phyloP scores from a whole-genome alignment of 139 green algal species.

The Chara braunii region DNA sequence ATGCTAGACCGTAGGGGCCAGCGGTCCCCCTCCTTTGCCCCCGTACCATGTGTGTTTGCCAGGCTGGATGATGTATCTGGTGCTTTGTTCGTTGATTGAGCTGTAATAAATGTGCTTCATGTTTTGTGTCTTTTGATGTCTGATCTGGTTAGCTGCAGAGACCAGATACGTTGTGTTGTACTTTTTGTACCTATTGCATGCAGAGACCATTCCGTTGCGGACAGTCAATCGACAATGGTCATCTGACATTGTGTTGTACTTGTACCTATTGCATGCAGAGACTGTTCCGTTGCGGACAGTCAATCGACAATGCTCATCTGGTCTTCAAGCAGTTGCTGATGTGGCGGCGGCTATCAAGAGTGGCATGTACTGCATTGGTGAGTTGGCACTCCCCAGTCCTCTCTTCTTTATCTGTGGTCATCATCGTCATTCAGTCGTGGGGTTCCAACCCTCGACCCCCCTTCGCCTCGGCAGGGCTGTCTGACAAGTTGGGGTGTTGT shows the following conservation, averaged over 20 bases:
- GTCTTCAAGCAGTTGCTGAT: conserved; percentile 88
- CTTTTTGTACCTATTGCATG: background rate
- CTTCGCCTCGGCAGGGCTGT: background rate
- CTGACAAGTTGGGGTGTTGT: background rate
- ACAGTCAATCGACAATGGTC: background rate
- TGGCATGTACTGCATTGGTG: conserved; percentile 87
- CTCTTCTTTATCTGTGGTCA: too few species aligned
- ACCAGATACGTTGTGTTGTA: background rate
- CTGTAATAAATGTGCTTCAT: background rate
- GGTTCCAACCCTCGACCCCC: too few species aligned
- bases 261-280: conserved; percentile 16
- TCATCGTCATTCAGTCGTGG: too few species aligned
- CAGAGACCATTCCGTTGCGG: background rate
- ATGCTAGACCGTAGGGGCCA: too few species aligned
- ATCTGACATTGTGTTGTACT: background rate
- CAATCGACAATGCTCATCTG: conserved; percentile 89
- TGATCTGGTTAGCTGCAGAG: background rate
- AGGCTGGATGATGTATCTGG: too few species aligned
- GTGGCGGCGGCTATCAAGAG: conserved; percentile 89
- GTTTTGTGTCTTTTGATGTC: background rate
- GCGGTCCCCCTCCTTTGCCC: too few species aligned
- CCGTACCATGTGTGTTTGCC: too few species aligned
- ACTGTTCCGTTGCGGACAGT: conserved; percentile 88
- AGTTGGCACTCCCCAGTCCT: too few species aligned
- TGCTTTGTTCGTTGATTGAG: too few species aligned